Base-by-base conservation (phyloP, 257 asterid species). In the Ligustrum vulgare region DNA sequence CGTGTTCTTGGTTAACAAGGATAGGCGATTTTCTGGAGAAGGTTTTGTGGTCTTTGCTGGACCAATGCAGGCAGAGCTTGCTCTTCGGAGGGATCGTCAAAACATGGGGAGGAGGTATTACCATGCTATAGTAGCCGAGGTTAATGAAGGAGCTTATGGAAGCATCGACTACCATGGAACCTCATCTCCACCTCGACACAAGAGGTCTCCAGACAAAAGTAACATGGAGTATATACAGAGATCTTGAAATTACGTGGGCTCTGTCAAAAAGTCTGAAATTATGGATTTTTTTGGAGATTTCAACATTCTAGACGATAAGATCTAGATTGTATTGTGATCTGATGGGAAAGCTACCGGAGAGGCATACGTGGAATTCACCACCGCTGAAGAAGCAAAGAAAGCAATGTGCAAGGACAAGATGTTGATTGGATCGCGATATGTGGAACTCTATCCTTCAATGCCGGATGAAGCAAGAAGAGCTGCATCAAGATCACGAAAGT, bases 321-420 rank as follows among this genome's bases (percentile, higher is more conserved):
- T 94, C n/a, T 91, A 86, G 74, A 91, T 94, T 69, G 92, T 85
- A 6, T 83, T 82, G 78, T 82, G 99, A 6, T 77, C 87, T 36
- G 98, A 94, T 65, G 98, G 98, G 81, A 91, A 90, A 81, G 96
- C 96, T 62, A 94, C 97, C 4, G 99, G 98, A 69, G 98, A 94
- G 87, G 98, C 98, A 2, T 92, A 68, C 69, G 99, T 89, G 1
- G 98, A 91, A 82, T 87, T 94, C 75, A 64, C 74, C 28, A 88
- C 97, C 16, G 85, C 87, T 63, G 96, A 91, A 69, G 97, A 89
- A 85, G 97, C 98, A 8, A 89, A 83, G 84, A 86, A 72, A 70
- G 99, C 98, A 8, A 91, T 91, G 96, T 78, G 86, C 56, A 92
- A 91, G 91, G 98, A 92, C 79, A 92, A 87, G 86, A 85, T 81